phyloP scores from a whole-genome alignment of 345 rosid genomes.

The Aquilaria yunnanensis region DNA sequence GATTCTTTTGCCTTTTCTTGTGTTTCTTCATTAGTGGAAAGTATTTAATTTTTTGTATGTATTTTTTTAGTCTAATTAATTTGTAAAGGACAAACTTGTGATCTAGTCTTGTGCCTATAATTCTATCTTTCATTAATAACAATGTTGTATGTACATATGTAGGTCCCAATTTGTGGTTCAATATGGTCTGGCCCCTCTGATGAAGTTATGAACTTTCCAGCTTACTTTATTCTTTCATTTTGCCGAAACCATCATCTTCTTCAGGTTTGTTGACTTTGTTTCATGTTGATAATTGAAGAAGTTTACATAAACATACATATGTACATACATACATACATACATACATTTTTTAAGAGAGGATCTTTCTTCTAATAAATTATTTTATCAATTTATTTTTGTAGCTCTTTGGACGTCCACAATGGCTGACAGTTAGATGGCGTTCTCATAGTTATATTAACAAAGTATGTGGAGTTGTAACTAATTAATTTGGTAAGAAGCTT shows the following conservation, averaged over 20 bases:
- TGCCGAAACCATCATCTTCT: conserved; percentile 82
- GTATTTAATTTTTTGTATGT: neutral
- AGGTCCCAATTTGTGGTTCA: conserved; percentile 89
- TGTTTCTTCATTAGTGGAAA: too few relatives aligned
- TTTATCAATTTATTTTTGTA: conserved; percentile 15
- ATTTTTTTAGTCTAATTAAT: too few relatives aligned
- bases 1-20: conserved; percentile 1
- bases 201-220: conserved; percentile 71
- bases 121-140: neutral
- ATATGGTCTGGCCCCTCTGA: conserved; percentile 87
- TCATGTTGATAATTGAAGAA: too few relatives aligned
- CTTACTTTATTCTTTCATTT: conserved; percentile 79
- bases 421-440: conserved; percentile 71
- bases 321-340: neutral
- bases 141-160: neutral
- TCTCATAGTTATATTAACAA: conserved; percentile 66
- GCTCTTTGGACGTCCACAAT: conserved; percentile 88
- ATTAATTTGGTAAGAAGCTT: too few relatives aligned
- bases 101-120: neutral
- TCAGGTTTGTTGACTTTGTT: conserved; percentile 41
- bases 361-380: neutral
- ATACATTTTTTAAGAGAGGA: neutral
- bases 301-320: too few relatives aligned
- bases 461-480: conserved; percentile 22
- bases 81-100: neutral